These are phyloP conservation scores for Colletotrichum higginsianum DNA, from an alignment of 2,329 filamentous ascomycete species.

Conservation along the genomic window DNA sequence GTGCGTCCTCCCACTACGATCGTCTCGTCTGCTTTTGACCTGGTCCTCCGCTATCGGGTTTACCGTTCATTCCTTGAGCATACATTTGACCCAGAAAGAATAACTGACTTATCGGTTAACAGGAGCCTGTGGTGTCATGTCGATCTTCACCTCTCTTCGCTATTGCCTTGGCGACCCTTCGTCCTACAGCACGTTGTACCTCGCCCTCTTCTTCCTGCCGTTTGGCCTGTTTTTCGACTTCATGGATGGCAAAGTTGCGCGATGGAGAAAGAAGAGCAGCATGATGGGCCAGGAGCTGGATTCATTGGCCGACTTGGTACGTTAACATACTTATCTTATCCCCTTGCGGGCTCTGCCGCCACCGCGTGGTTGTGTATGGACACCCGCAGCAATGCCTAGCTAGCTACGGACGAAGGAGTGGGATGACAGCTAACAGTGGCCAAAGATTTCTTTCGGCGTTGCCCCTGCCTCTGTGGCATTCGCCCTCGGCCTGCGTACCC, in stretches of 20 bases:
- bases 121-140: conserved; percentile 84
- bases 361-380: not conserved
- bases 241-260: conserved; percentile 95
- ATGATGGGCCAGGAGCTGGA: conserved; percentile 99
- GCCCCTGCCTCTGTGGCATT: conserved; percentile 91
- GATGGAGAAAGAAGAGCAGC: conserved; percentile 97
- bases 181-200: conserved; percentile 80
- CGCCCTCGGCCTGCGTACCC: conserved; percentile 87
- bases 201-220: conserved; percentile 88
- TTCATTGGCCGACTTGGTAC: conserved; percentile 93
- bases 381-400: not conserved
- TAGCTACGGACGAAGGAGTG: not conserved
- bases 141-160: conserved; percentile 93
- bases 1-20: conserved; percentile 59
- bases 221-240: conserved; percentile 98
- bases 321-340: conserved; percentile 46
- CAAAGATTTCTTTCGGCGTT: conserved; percentile 93
- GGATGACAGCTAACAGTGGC: not conserved
- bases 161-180: conserved; percentile 85
- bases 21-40: not conserved
- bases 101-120: conserved; percentile 19
- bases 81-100: not conserved
- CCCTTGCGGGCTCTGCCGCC: not conserved
- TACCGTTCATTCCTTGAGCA: not conserved
- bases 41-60: not conserved